Base-by-base conservation (phyloP, 2,329 filamentous ascomycete genomes). In the Cryphonectria parasitica region DNA sequence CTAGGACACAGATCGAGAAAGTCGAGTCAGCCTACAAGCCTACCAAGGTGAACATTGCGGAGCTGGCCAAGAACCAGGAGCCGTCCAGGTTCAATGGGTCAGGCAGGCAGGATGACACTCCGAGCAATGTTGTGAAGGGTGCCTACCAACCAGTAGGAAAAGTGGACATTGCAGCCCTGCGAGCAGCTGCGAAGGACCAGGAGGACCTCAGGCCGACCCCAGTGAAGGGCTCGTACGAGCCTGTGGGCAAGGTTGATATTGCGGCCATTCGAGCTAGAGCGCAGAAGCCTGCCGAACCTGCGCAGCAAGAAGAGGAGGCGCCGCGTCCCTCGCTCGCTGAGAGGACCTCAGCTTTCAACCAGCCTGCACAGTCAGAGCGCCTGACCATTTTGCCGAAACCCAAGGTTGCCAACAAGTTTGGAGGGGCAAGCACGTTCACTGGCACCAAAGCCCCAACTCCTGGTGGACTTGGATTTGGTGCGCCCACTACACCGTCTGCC, bases 181-280 rank as follows among this genome's bases (percentile, higher is more conserved):
- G 96, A 73, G 90, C 86, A 79, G 93, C 87, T 84, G 94, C 82
- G 78, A 90, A 85, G 84, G 90, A 84, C 76, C 85, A 79, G 80
- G 87, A 87, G 62, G 94, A 98, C 77, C 92, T 97, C 75, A 87
- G 94, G 69, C 96, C 96, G 3, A 88, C 91, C 1, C 88, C 90
- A 6, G 93, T 98, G 28, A 98, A 97, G 82, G 96, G 96, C 58
- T 89, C 95, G 34, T 99, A 99, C 78, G 92, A 98, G 80, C 96
- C 96, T 1, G 86, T 98, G 28, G 96, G 96, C 63, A 98, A 98
- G 82, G 95, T 99, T 13, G 96, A 99, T 76, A 98, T 99, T 80
- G 93, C 93, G 60, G 95, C 95, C 31, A 98, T 99, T 77, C 90
- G 93, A 74, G 91, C 95, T 31, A 91, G 89, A 80, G 91, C 94